A percentile compares a stretch with the other conserved stretches of the same genome.
Conservation (phyloP, 2,329 filamentous ascomycete genomes). For the Alternaria triticina region DNA sequence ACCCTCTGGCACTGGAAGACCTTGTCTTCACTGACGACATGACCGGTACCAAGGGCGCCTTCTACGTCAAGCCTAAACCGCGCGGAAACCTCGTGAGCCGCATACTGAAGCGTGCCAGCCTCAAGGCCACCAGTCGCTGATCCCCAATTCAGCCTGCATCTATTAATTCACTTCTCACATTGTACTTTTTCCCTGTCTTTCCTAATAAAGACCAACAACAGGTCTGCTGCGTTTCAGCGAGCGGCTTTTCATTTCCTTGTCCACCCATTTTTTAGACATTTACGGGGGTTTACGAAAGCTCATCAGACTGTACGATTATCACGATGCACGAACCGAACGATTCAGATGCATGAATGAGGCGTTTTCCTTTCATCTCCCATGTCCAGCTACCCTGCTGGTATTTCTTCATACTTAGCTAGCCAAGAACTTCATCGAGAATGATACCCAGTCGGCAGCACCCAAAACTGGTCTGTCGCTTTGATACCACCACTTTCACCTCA, state of each 20-base stretch:
- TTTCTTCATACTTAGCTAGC: constrained; percentile 12
- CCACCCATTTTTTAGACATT: neutral
- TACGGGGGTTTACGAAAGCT: neutral
- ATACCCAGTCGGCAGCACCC: constrained; percentile 13
- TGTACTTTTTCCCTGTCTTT: neutral
- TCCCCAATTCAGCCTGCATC: neutral
- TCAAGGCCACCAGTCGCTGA: constrained; percentile 29
- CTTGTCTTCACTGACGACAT: constrained; percentile 58
- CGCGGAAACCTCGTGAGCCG: constrained; percentile 44
- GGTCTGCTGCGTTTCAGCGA: constrained; percentile 15
- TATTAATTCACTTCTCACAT: neutral
- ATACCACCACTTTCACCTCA: neutral
- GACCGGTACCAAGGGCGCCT: constrained; percentile 54
- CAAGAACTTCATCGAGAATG: constrained; percentile 12
- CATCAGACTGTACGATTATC: constrained; percentile 7
- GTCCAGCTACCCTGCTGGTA: constrained; percentile 7
- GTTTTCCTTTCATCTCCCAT: constrained; percentile 18
- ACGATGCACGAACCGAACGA: constrained; percentile 16
- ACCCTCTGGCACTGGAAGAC: constrained; percentile 63
- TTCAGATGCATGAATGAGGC: constrained; percentile 30
- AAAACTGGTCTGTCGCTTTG: neutral
- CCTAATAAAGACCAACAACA: neutral
- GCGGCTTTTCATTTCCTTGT: constrained; percentile 4
- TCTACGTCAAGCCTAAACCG: constrained; percentile 50
- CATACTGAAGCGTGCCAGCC: constrained; percentile 47